Evolutionary conservation across 495 filamentous ascomycete genomes (phyloP), one percentile per base, ranked within the genome.

Genomic region (Chaetomidium leptoderma): DNA sequence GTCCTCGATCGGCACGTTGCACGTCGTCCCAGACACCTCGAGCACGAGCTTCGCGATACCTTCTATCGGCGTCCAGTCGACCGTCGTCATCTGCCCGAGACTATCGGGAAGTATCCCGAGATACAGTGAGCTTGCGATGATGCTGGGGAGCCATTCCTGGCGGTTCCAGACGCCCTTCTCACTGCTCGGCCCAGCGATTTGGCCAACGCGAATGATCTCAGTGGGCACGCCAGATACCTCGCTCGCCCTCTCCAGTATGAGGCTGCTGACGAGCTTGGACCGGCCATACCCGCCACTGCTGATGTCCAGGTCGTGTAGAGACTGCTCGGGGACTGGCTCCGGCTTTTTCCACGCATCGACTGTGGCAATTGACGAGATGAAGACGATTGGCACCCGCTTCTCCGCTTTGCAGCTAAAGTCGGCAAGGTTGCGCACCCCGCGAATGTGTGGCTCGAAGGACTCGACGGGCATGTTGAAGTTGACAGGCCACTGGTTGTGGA

Each of bases 401-500:
- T 62, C 48, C 10, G 78, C 73, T n/a, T 66, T 60, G 43, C 69
- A 48, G 40, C 73, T 74, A 37, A 86, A 83, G 50, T 83, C 74
- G 2, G 79, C 71, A 16, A 86, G 70, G 44, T 76, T 74, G 33
- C 78, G 72, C 21, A 83, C 74, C 14, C 83, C 79, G 7, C 64
- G 63, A 30, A 86, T 75, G 54, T 82, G 76, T 5, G 78, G 76
- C 37, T 81, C 75, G 43, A 85, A 86, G 0, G 78, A 79, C 24
- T 73, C 72, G 37, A 84, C 66, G 0, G 80, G 66, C 33, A 74
- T 72, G 62, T 85, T 83, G 73, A 86, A 86, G 66, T 86, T 77
- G 29, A 86, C 82, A 0, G 75, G 77, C 84, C 83, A 87, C 40
- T 81, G 78, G 66, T 82, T 83, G 70, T 86, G 83, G 60, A 85